Percentiles rank a stretch among this genome's conserved stretches.
Evolutionary conservation across 176 grass and related monocot genomes (phyloP).

Genomic region (Pharus latifolius): DNA sequence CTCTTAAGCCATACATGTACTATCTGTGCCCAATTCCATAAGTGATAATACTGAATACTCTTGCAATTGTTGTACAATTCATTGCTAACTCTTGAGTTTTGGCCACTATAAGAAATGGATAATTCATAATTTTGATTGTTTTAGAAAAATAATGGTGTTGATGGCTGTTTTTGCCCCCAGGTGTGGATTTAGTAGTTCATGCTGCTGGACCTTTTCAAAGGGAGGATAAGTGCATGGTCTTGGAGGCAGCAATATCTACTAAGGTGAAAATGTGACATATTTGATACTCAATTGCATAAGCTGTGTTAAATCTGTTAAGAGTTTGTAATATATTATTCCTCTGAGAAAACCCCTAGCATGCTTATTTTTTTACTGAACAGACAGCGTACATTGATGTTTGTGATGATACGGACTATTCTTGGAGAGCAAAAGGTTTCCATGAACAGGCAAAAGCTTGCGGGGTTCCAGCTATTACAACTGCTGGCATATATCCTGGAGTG

Average conservation of each 20-base stretch:
- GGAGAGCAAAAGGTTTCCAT: conserved; percentile 74
- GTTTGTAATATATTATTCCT: not conserved
- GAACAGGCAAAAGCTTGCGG: conserved; percentile 63
- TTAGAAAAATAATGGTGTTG: not conserved
- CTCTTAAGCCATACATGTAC: too few relatives aligned
- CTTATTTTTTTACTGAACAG: conserved; percentile 22
- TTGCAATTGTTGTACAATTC: too few relatives aligned
- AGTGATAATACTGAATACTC: too few relatives aligned
- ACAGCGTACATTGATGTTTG: conserved; percentile 92
- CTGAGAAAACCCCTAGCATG: not conserved
- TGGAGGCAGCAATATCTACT: conserved; percentile 75
- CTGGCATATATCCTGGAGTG: conserved; percentile 93
- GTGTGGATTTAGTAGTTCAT: conserved; percentile 79
- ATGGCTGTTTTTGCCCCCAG: conserved; percentile 3
- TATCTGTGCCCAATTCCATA: too few relatives aligned
- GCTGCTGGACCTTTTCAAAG: conserved; percentile 82
- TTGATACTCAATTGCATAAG: not conserved
- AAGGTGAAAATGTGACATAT: conserved; percentile 34
- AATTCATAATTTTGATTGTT: not conserved
- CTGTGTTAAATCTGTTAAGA: not conserved
- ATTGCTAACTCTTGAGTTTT: too few relatives aligned
- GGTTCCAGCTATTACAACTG: conserved; percentile 85
- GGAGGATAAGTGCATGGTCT: conserved; percentile 47
- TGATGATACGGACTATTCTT: conserved; percentile 68
- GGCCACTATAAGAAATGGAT: too few relatives aligned